Percentiles rank a stretch among this genome's conserved stretches.
phyloP scores from a whole-genome alignment of 495 filamentous ascomycete genomes.

The Paragyromitra xinjiangensis region DNA sequence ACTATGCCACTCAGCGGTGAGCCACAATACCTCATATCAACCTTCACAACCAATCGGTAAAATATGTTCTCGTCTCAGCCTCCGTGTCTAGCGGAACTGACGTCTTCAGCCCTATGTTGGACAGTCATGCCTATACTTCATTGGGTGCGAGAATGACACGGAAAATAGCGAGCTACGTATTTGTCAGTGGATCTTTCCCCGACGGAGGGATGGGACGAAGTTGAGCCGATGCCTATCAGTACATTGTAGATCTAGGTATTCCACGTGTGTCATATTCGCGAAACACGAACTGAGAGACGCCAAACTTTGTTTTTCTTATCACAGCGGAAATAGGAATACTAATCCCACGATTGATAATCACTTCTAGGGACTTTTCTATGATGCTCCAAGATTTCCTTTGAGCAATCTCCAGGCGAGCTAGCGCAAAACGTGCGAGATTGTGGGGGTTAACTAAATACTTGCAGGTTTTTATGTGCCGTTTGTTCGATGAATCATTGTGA shows the following conservation, averaged over 20 bases:
- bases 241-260: background rate
- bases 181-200: background rate
- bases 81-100: background rate
- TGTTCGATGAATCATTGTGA: background rate
- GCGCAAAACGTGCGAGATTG: background rate
- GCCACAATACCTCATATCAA: background rate
- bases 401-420: background rate
- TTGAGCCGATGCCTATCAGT: constrained; percentile 8
- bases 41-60: constrained; percentile 1
- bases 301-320: background rate
- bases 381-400: background rate
- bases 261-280: background rate
- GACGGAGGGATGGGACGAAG: constrained; percentile 1
- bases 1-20: background rate
- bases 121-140: background rate
- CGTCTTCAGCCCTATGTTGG: constrained; percentile 2
- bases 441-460: background rate
- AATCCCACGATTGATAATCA: background rate
- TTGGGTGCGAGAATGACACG: background rate
- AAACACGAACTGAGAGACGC: background rate
- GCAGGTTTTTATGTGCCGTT: background rate
- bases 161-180: background rate
- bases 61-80: background rate
- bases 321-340: background rate
- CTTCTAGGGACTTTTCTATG: background rate